These are phyloP conservation scores for Heliocybe sulcata DNA, from an alignment of 1,284 basidiomycete genomes.

Conservation along the genomic window DNA sequence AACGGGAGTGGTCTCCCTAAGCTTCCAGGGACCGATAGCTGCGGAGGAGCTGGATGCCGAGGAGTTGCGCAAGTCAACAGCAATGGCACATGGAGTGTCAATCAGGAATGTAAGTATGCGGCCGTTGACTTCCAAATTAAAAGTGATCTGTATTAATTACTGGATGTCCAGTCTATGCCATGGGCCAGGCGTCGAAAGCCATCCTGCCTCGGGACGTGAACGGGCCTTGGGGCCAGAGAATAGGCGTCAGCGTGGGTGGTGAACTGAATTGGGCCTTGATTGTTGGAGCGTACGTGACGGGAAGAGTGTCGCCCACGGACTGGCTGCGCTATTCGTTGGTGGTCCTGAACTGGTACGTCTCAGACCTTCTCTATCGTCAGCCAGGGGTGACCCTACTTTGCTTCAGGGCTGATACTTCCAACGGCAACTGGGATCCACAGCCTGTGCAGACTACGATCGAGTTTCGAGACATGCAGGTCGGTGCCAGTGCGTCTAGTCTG, in stretches of 20 bases:
- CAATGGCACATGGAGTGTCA: slow-evolving; percentile 52
- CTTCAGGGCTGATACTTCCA: slow-evolving; percentile 40
- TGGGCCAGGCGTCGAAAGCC: slow-evolving; percentile 71
- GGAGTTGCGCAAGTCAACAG: slow-evolving; percentile 58
- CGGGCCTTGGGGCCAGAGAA: slow-evolving; percentile 62
- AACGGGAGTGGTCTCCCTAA: slow-evolving; percentile 55
- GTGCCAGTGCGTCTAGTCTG: background rate
- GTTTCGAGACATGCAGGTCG: slow-evolving; percentile 61
- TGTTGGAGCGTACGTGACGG: slow-evolving; percentile 62
- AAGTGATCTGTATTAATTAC: background rate
- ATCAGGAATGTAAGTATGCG: slow-evolving; percentile 58
- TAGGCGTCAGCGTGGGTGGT: slow-evolving; percentile 56
- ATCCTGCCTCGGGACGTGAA: slow-evolving; percentile 61
- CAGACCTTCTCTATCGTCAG: background rate
- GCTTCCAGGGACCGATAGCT: slow-evolving; percentile 58
- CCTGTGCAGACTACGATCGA: slow-evolving; percentile 60
- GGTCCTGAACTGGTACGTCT: slow-evolving; percentile 8
- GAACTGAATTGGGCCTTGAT: slow-evolving; percentile 47
- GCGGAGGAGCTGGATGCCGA: slow-evolving; percentile 52
- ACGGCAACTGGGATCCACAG: slow-evolving; percentile 50
- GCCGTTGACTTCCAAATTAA: background rate
- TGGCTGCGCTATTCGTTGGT: slow-evolving; percentile 25
- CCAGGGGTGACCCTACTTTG: background rate
- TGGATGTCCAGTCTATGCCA: slow-evolving; percentile 51
- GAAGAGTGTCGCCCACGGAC: slow-evolving; percentile 45